Evolutionary conservation across 768 basidiomycete genomes (phyloP), one percentile per base, ranked within the genome.

Genomic region (Lactarius deliciosus): DNA sequence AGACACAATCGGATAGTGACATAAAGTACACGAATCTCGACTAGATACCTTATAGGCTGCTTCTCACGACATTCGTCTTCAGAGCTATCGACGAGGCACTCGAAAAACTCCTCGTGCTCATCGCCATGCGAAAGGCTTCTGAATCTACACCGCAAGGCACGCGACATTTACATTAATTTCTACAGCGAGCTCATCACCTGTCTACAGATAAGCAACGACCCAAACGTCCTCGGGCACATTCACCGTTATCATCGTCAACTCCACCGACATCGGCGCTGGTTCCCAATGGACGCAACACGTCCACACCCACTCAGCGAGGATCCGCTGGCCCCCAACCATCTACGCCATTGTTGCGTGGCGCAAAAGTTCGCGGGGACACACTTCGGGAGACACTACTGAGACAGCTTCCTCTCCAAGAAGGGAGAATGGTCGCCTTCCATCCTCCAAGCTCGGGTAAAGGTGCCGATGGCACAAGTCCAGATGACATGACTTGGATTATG

Each of bases 401-500:
- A 64, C 90, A 90, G 65, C 77, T 89, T 2, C 89, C 89, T 11
- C 79, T 94, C 20, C 86, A 86, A 71, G 82, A 85, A 73, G 88
- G 88, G 22, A 82, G 92, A 63, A 92, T 88, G 71, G 91, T 94
- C 13, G 92, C 90, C 1, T 94, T 92, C 72, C 89, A 89, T 75
- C 87, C 87, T 5, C 70, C 73, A 36, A 75, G 74, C 45, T 76
- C 81, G 5, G 85, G 82, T 50, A 87, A 88, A 73, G 79, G 79
- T 45, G 79, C 83, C 16, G 87, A 87, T 55, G 79, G 80, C 69
- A 82, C 82, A 40, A 85, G 81, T 43, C 76, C 75, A 57, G 78
- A 79, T 71, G 82, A 77, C 69, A 85, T 75, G 50, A 78, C 81
- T 5, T 94, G 92, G 92, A 94, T 94, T 62, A 77, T 94, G 68